Base-by-base conservation (phyloP, 495 filamentous ascomycete species). In the Aspergillus sclerotiicarbonarius region DNA sequence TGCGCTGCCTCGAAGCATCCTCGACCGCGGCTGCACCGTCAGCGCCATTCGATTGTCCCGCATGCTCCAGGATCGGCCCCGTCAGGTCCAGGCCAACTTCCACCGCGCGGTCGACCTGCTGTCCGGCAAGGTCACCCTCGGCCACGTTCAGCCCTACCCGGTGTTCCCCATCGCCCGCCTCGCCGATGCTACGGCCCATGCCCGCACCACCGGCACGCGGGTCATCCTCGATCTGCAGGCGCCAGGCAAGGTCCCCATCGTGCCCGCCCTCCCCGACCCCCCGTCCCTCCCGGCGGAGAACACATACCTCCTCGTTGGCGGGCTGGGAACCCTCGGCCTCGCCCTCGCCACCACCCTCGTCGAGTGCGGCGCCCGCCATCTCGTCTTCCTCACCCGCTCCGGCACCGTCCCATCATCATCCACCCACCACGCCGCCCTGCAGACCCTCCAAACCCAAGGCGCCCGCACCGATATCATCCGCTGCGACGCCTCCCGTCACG, bases 351-450 rank as follows among this genome's bases (percentile, higher is more conserved):
- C 64, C 5, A 76, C 65, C 25, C 66, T 78, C 58, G 62, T 67
- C n/a, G 53, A 55, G n/a, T 64, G 50, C 47, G 73, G 74, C 0
- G 76, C 75, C 3, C 56, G 62, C 1, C 64, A 74, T n/a, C 61
- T 77, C n/a, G 61, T 67, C 8, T 76, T 77, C 58, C 56, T 76
- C 16, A 59, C 59, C 8, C 57, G 75, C 20, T 71, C 69, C 13
- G 73, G 73, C 1, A 53, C n/a, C n/a, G n/a, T n/a, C n/a, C 49
- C 0, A 56, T 60, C 3, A 62, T 60, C 29, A n/a, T 30, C 47
- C 1, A 46, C 37, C 12, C 57, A 64, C 35, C 45, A 67, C 25
- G 46, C 64, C 4, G 48, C 63, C 8, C 52, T 75, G n/a, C 54
- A 66, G 20, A 31, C 56, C 0, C 58, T 76, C 8, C 39, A 62